Conservation (phyloP, 306 rosid genomes). For the peach (Prunus persica) region Prunus_persica_NCBIv2 NC_034009.1:34154501-34155000, state of each 20-base stretch:
- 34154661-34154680: background rate
- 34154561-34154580: slow-evolving; percentile 74
- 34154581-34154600: slow-evolving; percentile 74
- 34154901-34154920: no score
- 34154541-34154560: slow-evolving; percentile 61
- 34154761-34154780: background rate
- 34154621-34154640: slow-evolving; percentile 93
- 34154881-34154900: no score
- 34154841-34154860: background rate
- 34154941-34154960: background rate
- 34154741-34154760: background rate
- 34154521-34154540: slow-evolving; percentile 56
- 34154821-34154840: background rate
- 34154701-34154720: background rate
- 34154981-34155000: background rate
- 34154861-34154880: background rate
- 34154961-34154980: background rate
- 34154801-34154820: background rate
- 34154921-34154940: background rate
- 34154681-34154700: background rate
- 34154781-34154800: background rate
- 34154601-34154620: slow-evolving; percentile 75
- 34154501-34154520: slow-evolving; percentile 48
- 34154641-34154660: slow-evolving; percentile 52
- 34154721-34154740: background rate